These are phyloP conservation scores for Podospora pseudoanserina DNA, from an alignment of 495 filamentous ascomycete genomes.

Conservation along the genomic window DNA sequence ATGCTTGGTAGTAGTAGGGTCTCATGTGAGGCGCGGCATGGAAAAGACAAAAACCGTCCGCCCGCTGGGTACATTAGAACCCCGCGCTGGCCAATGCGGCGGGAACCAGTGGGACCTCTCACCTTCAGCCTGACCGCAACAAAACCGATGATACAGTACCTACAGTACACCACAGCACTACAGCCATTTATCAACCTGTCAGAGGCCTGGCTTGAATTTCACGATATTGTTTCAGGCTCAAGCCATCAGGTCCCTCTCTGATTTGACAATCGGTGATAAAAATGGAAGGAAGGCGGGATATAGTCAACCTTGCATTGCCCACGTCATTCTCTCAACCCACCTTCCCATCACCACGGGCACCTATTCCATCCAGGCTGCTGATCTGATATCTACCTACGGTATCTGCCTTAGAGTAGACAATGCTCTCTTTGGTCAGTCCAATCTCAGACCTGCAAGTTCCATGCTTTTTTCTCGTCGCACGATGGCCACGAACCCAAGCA, in stretches of 20 bases:
- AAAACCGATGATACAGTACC: neutral
- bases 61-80: neutral
- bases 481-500: neutral
- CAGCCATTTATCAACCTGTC: neutral
- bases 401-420: too few relatives aligned
- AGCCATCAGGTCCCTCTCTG: neutral
- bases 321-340: neutral
- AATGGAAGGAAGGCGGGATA: neutral
- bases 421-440: too few relatives aligned
- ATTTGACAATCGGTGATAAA: neutral
- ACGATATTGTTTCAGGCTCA: neutral
- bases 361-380: too few relatives aligned
- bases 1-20: neutral
- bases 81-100: neutral
- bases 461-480: neutral
- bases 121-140: neutral
- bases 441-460: neutral
- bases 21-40: neutral
- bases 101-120: neutral
- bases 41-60: neutral
- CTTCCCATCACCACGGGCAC: too few relatives aligned
- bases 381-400: too few relatives aligned
- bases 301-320: neutral
- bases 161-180: neutral
- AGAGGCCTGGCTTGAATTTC: neutral